Conservation (phyloP, 2,329 filamentous ascomycete species). For the Fusarium tuaranense region DNA sequence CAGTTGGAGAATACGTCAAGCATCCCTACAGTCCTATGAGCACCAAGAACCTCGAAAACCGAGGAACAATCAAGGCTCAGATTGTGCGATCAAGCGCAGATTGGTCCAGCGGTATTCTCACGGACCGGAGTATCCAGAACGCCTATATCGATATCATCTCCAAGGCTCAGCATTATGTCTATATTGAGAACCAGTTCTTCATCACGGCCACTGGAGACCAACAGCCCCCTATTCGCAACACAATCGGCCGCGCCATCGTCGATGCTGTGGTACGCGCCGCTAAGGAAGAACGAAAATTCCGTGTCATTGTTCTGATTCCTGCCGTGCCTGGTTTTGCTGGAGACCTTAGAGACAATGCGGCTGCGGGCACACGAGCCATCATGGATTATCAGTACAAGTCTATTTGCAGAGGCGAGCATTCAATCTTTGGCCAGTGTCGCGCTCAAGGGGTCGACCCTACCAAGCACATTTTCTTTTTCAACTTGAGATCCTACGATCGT, state of each 20-base stretch:
- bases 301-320: constrained; percentile 90
- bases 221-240: constrained; percentile 87
- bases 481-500: constrained; percentile 91
- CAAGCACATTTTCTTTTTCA: constrained; percentile 92
- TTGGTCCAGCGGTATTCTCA: constrained; percentile 92
- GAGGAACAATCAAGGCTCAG: constrained; percentile 84
- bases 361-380: constrained; percentile 88
- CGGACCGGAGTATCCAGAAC: constrained; percentile 87
- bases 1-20: constrained; percentile 86
- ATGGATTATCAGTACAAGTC: constrained; percentile 99
- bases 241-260: constrained; percentile 88
- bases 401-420: constrained; percentile 90
- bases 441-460: constrained; percentile 80
- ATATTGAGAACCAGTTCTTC: constrained; percentile 99
- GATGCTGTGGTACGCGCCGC: constrained; percentile 86
- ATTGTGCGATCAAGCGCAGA: constrained; percentile 90
- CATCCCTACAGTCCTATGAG: constrained; percentile 81
- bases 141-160: constrained; percentile 87
- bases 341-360: constrained; percentile 85
- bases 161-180: constrained; percentile 91
- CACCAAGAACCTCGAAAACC: constrained; percentile 71
- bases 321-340: constrained; percentile 95
- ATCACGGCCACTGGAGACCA: constrained; percentile 94
- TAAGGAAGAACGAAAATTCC: constrained; percentile 88
- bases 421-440: constrained; percentile 83